Percentiles rank a stretch among this genome's conserved stretches.
These are phyloP conservation scores for Diacronema lutheri DNA, from an alignment of 78 protist species.

Conservation along the genomic window DNA sequence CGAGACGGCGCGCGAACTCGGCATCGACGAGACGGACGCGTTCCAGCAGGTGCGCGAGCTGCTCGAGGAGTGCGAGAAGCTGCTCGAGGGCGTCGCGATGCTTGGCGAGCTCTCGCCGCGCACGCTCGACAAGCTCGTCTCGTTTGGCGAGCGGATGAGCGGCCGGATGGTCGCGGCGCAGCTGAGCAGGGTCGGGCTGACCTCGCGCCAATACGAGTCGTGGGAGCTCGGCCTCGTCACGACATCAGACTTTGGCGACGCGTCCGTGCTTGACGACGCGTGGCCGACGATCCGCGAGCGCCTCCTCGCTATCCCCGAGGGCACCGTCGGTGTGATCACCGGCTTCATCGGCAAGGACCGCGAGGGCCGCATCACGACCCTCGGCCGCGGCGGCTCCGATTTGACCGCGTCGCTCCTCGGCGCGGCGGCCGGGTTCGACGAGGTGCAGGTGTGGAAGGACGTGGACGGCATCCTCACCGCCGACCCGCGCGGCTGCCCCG, in stretches of 20 bases:
- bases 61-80: not conserved
- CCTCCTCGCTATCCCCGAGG: too few relatives aligned
- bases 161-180: not conserved
- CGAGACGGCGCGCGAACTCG: not conserved
- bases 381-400: not conserved
- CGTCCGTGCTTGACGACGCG: too few relatives aligned
- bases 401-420: not conserved
- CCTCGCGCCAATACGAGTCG: not conserved
- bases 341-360: not conserved
- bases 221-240: not conserved
- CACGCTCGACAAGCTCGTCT: not conserved
- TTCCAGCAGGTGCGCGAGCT: not conserved
- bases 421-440: not conserved
- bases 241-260: not conserved
- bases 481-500: conserved; percentile 36
- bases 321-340: too few relatives aligned
- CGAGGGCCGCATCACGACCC: not conserved
- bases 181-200: not conserved
- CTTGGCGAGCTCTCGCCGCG: not conserved
- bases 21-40: not conserved
- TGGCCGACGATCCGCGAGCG: too few relatives aligned
- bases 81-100: not conserved
- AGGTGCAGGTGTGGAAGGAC: conserved; percentile 44
- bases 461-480: conserved; percentile 51
- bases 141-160: not conserved